These are phyloP conservation scores for Plasmodium billcollinsi DNA, from an alignment of 169 alveolate species.

Conservation along the genomic window DNA sequence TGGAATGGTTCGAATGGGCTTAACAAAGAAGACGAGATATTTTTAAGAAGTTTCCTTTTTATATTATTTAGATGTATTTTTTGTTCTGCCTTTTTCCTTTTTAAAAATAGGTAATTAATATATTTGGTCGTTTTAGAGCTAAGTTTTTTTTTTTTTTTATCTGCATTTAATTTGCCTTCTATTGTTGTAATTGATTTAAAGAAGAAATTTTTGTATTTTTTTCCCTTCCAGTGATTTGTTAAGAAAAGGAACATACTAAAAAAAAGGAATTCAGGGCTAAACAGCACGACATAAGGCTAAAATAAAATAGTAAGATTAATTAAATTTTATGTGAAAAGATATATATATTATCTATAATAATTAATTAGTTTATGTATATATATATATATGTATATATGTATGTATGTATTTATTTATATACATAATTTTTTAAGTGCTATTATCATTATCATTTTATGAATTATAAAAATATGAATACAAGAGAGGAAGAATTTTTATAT, in stretches of 20 bases:
- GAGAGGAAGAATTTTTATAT: too few species aligned
- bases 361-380: too few species aligned
- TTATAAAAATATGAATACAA: too few species aligned
- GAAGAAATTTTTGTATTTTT: not conserved
- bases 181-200: slow-evolving; percentile 1
- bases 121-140: slow-evolving; percentile 59
- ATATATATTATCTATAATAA: too few species aligned
- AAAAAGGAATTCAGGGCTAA: too few species aligned
- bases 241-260: slow-evolving; percentile 24
- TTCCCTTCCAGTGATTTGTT: slow-evolving; percentile 3
- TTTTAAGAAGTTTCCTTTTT: slow-evolving; percentile 45
- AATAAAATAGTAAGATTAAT: too few species aligned
- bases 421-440: too few species aligned
- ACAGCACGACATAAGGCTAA: too few species aligned
- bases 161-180: slow-evolving; percentile 8
- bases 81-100: slow-evolving; percentile 39
- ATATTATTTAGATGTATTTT: slow-evolving; percentile 5
- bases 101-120: slow-evolving; percentile 47
- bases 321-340: too few species aligned
- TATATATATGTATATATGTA: too few species aligned
- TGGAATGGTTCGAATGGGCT: slow-evolving; percentile 24
- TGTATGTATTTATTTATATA: too few species aligned
- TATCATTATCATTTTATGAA: too few species aligned
- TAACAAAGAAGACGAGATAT: slow-evolving; percentile 8
- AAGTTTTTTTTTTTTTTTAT: slow-evolving; percentile 36